A percentile compares a stretch with the other conserved stretches of the same genome.
Conservation (phyloP, 306 rosid species). For the Phaseolus lunatus region DNA sequence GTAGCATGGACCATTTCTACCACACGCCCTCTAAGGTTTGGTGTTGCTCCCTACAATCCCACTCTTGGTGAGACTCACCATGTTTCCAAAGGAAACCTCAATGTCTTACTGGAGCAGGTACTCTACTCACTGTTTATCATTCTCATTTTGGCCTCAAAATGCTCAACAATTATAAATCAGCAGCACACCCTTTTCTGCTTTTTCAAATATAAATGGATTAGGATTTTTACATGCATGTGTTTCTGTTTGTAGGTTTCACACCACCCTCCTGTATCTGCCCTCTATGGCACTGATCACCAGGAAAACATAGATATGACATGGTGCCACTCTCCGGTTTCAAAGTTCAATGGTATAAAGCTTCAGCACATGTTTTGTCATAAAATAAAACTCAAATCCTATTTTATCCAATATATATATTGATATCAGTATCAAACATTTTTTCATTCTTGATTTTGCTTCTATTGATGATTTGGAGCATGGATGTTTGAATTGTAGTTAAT, state of each 20-base stretch:
- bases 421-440: not conserved
- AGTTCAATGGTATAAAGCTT: constrained; percentile 59
- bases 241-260: constrained; percentile 63
- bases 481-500: not conserved
- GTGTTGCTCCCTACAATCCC: constrained; percentile 75
- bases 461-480: not conserved
- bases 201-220: not conserved
- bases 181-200: not conserved
- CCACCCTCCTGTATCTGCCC: constrained; percentile 83
- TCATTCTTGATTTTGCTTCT: not conserved
- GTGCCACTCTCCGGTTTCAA: constrained; percentile 64
- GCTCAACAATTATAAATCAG: not conserved
- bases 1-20: constrained; percentile 74
- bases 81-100: constrained; percentile 63
- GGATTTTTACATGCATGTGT: not conserved
- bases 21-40: constrained; percentile 62
- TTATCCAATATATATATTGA: not conserved
- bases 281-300: constrained; percentile 73
- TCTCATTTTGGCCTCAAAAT: not conserved
- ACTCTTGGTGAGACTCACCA: constrained; percentile 89
- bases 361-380: not conserved
- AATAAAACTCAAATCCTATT: not conserved
- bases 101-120: constrained; percentile 78
- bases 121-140: not conserved
- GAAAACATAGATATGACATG: constrained; percentile 61